These are phyloP conservation scores for Dichotomopilus funicola DNA, from an alignment of 2,329 filamentous ascomycete genomes.

Conservation along the genomic window DNA sequence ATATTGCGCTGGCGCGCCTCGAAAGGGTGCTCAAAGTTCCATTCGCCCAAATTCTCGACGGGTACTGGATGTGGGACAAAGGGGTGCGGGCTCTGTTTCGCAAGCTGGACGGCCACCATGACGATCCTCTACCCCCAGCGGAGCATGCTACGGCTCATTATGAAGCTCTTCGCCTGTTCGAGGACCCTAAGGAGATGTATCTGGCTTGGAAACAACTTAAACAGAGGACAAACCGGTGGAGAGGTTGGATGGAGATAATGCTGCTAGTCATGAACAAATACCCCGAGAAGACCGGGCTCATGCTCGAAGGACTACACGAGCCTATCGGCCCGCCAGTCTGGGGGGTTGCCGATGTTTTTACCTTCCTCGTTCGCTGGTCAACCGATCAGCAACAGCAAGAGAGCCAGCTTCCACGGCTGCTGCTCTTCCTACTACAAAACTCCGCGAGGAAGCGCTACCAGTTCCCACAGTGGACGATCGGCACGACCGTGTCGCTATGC, in stretches of 20 bases:
- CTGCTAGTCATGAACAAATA: constrained; percentile 12
- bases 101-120: too few relatives aligned
- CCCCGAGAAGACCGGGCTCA: constrained; percentile 15
- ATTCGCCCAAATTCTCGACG: too few relatives aligned
- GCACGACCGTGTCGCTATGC: constrained; percentile 11
- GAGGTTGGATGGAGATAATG: constrained; percentile 15
- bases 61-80: too few relatives aligned
- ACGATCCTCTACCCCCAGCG: too few relatives aligned
- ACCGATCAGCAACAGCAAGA: not conserved
- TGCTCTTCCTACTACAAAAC: constrained; percentile 16
- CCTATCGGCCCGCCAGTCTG: constrained; percentile 11
- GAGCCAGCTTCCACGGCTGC: constrained; percentile 8
- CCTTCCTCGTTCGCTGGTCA: constrained; percentile 12
- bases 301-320: constrained; percentile 21
- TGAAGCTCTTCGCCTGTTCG: too few relatives aligned
- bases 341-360: constrained; percentile 19
- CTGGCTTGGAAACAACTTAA: too few relatives aligned
- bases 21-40: too few relatives aligned
- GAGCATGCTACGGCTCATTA: too few relatives aligned
- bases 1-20: too few relatives aligned
- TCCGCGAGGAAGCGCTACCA: constrained; percentile 21
- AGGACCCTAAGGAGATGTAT: too few relatives aligned
- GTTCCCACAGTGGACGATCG: constrained; percentile 34
- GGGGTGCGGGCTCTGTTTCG: too few relatives aligned
- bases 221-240: not conserved